Evolutionary conservation across 2,329 filamentous ascomycete genomes (phyloP).

Genomic region (Aspergillus tubingensis): DNA sequence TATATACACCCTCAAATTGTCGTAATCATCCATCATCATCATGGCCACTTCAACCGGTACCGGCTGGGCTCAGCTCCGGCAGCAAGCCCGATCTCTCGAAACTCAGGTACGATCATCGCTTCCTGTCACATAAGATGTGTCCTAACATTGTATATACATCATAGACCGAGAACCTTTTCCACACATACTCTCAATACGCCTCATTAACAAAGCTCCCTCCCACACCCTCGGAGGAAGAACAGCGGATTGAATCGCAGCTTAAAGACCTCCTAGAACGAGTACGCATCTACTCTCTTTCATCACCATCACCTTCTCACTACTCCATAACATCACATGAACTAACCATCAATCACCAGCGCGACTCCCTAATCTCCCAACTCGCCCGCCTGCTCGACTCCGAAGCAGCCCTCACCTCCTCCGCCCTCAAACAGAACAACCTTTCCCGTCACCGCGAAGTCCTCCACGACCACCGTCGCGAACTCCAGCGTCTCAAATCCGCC

Average conservation of each 20-base stretch:
- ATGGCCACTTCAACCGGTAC: constrained; percentile 61
- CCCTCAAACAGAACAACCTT: constrained; percentile 96
- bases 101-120: constrained; percentile 69
- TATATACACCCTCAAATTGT: neutral
- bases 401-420: constrained; percentile 79
- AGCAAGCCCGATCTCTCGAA: constrained; percentile 86
- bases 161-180: constrained; percentile 73
- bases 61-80: constrained; percentile 91
- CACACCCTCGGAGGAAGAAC: constrained; percentile 84
- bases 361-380: constrained; percentile 78
- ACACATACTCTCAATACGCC: constrained; percentile 85
- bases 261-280: constrained; percentile 72
- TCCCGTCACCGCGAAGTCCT: constrained; percentile 89
- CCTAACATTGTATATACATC: neutral
- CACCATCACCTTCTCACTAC: neutral
- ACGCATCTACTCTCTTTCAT: constrained; percentile 7
- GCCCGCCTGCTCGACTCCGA: constrained; percentile 90
- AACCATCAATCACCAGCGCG: constrained; percentile 60
- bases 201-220: constrained; percentile 74
- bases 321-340: neutral
- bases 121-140: neutral
- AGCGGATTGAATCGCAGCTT: constrained; percentile 74
- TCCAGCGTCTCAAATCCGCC: constrained; percentile 70
- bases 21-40: neutral
- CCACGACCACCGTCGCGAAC: constrained; percentile 79